Evolutionary conservation across 208 protist genomes (phyloP), one percentile per base, ranked within the genome.

Genomic region (Strigomonas culicis): DNA sequence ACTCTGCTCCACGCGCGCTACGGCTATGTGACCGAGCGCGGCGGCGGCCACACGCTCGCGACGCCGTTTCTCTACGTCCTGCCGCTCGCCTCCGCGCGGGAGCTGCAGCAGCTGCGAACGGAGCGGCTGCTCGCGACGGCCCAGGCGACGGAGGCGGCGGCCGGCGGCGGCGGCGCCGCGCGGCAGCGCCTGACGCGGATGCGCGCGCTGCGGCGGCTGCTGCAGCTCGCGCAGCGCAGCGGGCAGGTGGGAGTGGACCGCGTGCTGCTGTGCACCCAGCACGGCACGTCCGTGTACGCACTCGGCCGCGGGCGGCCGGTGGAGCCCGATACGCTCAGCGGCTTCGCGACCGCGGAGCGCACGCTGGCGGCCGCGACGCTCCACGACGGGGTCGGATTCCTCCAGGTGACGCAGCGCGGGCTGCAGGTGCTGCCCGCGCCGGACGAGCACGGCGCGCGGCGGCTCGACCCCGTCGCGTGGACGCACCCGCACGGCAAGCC

Each of bases 281-380:
- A 90, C 52, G 80, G 78, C 32, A 92, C 82, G 24, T 80, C 75
- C 4, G 79, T 82, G 34, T 82, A 82, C 66, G 73, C 47, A 7
- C 72, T 92, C 44, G 74, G 73, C 22, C 65, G 68, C 1, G 69
- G 63, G 0, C 34, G 34, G 4, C 34, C 34, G 7, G 74, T 94
- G 50, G 83, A 90, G 76, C 69, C 62, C 22, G 85, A 92, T 69
- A 86, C 78, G 27, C 43, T 53, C 21, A 69, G 67, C 10, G 73
- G 68, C 19, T 91, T 95, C 72, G 74, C 77, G 13, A 87, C 81
- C 4, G 63, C 68, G 11, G 85, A 90, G 74, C 75, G 80, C 27
- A 95, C 88, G 10, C 75, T 95, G 31, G 81, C 77, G 3, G 83
- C 86, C 21, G 74, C 74, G 41, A 88, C 88, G 24, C 71, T 95